phyloP scores from a whole-genome alignment of 169 alveolate species.

The Pseudocohnilembus persalinus region DNA sequence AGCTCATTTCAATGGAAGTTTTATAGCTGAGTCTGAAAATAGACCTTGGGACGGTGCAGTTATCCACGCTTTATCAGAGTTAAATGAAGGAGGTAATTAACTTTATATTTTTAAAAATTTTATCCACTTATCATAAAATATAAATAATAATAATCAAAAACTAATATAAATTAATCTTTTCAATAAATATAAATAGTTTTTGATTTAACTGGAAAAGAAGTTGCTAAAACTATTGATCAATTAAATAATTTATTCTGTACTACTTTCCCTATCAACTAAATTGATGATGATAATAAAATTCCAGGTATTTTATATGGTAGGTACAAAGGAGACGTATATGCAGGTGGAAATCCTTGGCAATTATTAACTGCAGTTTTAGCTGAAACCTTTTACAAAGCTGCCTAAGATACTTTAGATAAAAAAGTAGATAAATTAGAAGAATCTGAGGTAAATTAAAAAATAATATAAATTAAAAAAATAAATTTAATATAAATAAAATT shows the following conservation, averaged over 20 bases:
- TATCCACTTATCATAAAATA: too few relatives aligned
- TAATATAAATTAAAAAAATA: too few relatives aligned
- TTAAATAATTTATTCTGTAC: constrained; percentile 5
- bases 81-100: constrained; percentile 2
- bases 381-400: constrained; percentile 9
- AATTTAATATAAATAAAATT: too few relatives aligned
- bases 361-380: constrained; percentile 10
- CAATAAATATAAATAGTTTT: too few relatives aligned
- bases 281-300: neutral
- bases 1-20: constrained; percentile 14
- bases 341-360: constrained; percentile 32
- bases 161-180: too few relatives aligned
- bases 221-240: neutral
- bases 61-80: constrained; percentile 1
- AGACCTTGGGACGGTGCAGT: constrained; percentile 12
- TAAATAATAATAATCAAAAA: too few relatives aligned
- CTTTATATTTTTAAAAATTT: too few relatives aligned
- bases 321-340: constrained; percentile 20
- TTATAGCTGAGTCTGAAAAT: neutral
- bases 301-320: constrained; percentile 30
- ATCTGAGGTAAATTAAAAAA: neutral
- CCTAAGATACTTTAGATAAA: neutral
- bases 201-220: neutral
- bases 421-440: neutral
- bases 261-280: neutral